These are phyloP conservation scores for Sanghuangporus baumii DNA, from an alignment of 1,284 basidiomycete species.

Conservation along the genomic window DNA sequence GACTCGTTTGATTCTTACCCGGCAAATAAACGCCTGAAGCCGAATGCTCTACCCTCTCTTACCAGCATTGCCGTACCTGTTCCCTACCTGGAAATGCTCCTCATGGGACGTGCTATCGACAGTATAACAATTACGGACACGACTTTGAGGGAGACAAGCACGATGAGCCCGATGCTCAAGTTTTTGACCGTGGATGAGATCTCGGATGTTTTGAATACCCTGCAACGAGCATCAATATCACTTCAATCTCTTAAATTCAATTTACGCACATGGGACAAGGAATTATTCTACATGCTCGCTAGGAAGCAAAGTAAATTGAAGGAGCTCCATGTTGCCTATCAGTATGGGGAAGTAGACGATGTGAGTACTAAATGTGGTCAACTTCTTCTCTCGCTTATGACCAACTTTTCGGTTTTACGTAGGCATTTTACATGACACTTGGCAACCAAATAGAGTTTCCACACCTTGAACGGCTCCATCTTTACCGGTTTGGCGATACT, in stretches of 20 bases:
- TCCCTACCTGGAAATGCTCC: conserved; percentile 8
- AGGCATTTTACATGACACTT: conserved; percentile 18
- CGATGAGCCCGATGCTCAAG: background rate
- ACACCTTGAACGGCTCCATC: conserved; percentile 16
- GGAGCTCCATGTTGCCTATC: conserved; percentile 16
- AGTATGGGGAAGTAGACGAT: conserved; percentile 7
- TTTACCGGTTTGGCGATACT: conserved; percentile 13
- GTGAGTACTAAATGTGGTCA: conserved; percentile 1
- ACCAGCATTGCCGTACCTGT: conserved; percentile 12
- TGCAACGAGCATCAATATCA: conserved; percentile 1
- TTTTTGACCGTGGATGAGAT: conserved; percentile 11
- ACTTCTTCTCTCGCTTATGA: background rate
- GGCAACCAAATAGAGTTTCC: conserved; percentile 17
- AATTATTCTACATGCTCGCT: conserved; percentile 18
- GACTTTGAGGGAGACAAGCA: background rate
- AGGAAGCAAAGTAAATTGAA: conserved; percentile 4
- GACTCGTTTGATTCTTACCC: conserved; percentile 7
- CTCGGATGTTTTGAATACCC: background rate
- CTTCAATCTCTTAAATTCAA: conserved; percentile 16
- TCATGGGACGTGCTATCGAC: conserved; percentile 9
- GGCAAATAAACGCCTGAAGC: background rate
- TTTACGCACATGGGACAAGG: conserved; percentile 16
- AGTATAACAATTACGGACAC: conserved; percentile 11
- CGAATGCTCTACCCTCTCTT: conserved; percentile 6
- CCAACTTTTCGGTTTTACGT: background rate